phyloP scores from a whole-genome alignment of 1,139 yeast species.

The Geotrichum reessii region DNA sequence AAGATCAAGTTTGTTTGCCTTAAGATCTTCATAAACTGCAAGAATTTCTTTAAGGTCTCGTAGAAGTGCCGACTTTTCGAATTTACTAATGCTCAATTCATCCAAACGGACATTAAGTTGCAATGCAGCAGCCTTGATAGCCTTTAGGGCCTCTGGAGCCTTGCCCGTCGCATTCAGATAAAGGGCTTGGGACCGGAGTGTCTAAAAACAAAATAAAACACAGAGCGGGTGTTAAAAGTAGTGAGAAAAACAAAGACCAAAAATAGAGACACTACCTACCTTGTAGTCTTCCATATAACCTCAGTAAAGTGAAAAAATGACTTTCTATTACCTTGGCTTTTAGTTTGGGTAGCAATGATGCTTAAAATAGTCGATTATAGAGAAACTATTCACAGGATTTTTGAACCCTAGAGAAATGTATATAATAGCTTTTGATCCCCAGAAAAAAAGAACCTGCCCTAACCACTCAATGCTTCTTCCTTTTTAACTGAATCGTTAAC shows the following conservation, averaged over 20 bases:
- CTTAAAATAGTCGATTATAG: not conserved
- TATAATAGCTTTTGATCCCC: not conserved
- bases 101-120: constrained; percentile 17
- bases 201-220: constrained; percentile 2
- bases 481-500: not conserved
- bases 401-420: not conserved
- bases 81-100: constrained; percentile 2
- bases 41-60: constrained; percentile 12
- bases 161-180: constrained; percentile 27
- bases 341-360: not conserved
- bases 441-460: not conserved
- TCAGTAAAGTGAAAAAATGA: not conserved
- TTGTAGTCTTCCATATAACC: constrained; percentile 1
- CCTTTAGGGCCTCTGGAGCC: constrained; percentile 23
- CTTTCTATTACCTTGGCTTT: not conserved
- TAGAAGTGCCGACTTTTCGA: not conserved
- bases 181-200: constrained; percentile 22
- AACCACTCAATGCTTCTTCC: not conserved
- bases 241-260: not conserved
- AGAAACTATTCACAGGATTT: not conserved
- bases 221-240: not conserved
- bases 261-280: not conserved
- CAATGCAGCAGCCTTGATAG: constrained; percentile 18
- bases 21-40: constrained; percentile 22
- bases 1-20: constrained; percentile 16